phyloP scores from a whole-genome alignment of 2,329 filamentous ascomycete genomes.

The Dryadomyces quercivorus region DNA sequence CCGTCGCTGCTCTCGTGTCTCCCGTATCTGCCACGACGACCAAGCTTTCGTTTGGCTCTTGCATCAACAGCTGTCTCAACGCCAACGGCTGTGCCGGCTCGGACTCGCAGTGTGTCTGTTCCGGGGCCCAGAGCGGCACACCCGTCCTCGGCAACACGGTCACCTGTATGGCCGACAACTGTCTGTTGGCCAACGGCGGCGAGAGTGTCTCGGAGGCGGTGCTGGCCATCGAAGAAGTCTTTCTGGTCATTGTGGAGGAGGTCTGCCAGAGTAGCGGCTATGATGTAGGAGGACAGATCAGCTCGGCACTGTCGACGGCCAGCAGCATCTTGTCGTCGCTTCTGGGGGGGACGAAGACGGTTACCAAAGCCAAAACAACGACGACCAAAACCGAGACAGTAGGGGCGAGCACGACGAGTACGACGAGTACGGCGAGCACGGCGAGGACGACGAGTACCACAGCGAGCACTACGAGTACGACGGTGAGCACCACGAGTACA shows the following conservation, averaged over 20 bases:
- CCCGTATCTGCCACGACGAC: background rate
- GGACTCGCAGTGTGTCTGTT: slow-evolving; percentile 10
- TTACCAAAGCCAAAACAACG: background rate
- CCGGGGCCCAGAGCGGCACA: background rate
- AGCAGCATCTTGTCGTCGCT: slow-evolving; percentile 6
- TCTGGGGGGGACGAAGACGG: background rate
- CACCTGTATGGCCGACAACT: slow-evolving; percentile 9
- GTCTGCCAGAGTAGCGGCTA: slow-evolving; percentile 5
- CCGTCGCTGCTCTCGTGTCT: background rate
- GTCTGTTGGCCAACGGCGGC: slow-evolving; percentile 3
- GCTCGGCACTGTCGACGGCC: slow-evolving; percentile 7
- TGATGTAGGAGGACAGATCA: slow-evolving; percentile 5
- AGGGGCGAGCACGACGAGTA: background rate
- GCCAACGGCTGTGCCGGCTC: slow-evolving; percentile 8
- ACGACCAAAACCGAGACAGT: background rate
- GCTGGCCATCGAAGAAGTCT: slow-evolving; percentile 6
- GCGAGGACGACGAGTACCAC: no score
- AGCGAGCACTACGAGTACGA: no score
- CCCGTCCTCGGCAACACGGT: slow-evolving; percentile 10
- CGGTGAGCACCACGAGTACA: no score
- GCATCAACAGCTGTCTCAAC: slow-evolving; percentile 9
- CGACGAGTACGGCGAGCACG: background rate
- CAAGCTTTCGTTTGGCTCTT: slow-evolving; percentile 7
- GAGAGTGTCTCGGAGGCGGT: background rate
- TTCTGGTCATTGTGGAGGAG: slow-evolving; percentile 7